These are phyloP conservation scores for Adansonia rubrostipa DNA, from an alignment of 441 rosid species.

Conservation along the genomic window DNA sequence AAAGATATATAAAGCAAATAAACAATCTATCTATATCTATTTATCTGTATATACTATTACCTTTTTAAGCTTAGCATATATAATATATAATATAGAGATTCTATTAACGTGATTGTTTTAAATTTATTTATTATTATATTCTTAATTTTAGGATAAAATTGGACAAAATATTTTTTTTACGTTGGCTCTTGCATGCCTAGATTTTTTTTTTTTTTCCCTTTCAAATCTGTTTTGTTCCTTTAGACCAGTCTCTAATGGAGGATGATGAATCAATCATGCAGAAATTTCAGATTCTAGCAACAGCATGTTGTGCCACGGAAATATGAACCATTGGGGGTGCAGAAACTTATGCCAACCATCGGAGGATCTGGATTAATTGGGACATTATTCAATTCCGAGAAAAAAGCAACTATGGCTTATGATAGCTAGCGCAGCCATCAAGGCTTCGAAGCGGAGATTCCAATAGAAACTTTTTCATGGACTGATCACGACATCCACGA, in stretches of 20 bases:
- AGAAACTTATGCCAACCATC: conserved; percentile 62
- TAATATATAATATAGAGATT: no score
- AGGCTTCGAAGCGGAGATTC: conserved; percentile 53
- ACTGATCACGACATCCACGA: conserved; percentile 50
- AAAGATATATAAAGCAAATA: no score
- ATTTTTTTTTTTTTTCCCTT: background rate
- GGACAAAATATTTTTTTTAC: background rate
- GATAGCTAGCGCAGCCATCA: conserved; percentile 53
- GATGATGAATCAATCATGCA: conserved; percentile 40
- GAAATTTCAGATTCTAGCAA: conserved; percentile 40
- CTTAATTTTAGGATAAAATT: no score
- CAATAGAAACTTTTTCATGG: conserved; percentile 66
- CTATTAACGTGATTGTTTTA: no score
- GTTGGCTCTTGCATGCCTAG: background rate
- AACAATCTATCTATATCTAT: no score
- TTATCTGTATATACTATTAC: no score
- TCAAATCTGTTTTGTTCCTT: background rate
- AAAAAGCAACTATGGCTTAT: conserved; percentile 64
- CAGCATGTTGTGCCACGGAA: conserved; percentile 52
- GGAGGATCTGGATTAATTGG: conserved; percentile 62
- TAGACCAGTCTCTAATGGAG: conserved; percentile 33
- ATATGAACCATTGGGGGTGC: conserved; percentile 65
- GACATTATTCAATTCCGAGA: conserved; percentile 51
- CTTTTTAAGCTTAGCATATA: no score
- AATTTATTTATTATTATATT: no score